Evolutionary conservation across 495 filamentous ascomycete genomes (phyloP), one percentile per base, ranked within the genome.

Genomic region (Lepidopterella palustris): DNA sequence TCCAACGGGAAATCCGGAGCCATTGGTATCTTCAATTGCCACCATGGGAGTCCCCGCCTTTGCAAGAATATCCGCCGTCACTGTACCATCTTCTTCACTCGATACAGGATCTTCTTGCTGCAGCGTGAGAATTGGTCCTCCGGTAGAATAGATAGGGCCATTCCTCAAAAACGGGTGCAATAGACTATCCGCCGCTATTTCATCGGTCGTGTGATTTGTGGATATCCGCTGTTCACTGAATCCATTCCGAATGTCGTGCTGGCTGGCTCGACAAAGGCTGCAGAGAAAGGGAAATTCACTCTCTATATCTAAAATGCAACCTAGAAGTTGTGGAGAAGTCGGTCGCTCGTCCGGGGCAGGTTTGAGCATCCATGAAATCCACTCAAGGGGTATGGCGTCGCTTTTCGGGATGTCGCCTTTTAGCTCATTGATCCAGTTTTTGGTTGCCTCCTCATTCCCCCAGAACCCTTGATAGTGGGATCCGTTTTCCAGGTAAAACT

Each of bases 1-100:
- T n/a, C n/a, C n/a, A n/a, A n/a, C n/a, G n/a, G n/a, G n/a, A n/a
- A n/a, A n/a, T n/a, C n/a, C n/a, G n/a, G n/a, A n/a, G n/a, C n/a
- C n/a, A n/a, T 5, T 10, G 3, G 39, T 27, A 5, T 9, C 8
- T n/a, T 29, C 39, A 15, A 18, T 47, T 18, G 39, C 20, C 9
- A 57, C 42, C n/a, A 13, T 49, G 24, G 49, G n/a, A 4, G 31
- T 21, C 8, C 55, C 42, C 18, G 18, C 24, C 8, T 47, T 45
- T 57, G 47, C 55, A 5, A 57, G 55, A 4, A 48, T 26, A 15
- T 47, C 31, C 1, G 55, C 47, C 1, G 55, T 57, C 20, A 49
- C 42, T 2, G 55, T 57, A 27, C 49, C 55, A 47, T 57, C 55
- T 13, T 57, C 55, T 9, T 55, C 21, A 28, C 26, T 21, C 23